Evolutionary conservation across 1,284 basidiomycete genomes (phyloP), one percentile per base, ranked within the genome.

Genomic region (Pholiota adiposa): DNA sequence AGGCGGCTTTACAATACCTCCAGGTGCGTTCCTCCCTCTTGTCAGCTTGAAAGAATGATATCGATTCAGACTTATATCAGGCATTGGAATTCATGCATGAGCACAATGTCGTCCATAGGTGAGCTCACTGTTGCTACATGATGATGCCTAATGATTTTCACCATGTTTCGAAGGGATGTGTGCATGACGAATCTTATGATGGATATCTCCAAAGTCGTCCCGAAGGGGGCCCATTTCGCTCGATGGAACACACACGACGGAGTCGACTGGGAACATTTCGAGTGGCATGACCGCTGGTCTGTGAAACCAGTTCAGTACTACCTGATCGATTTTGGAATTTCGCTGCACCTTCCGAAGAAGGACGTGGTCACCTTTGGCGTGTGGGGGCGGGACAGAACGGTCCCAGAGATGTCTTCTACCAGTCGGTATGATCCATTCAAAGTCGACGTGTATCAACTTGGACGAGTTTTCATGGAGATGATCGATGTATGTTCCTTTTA

Each of bases 401-500:
- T 63, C 21, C 70, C 69, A 2, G 69, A 72, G 48, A 46, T 67
- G 16, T 66, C 64, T 6, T 18, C 23, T n/a, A 33, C 33, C 6
- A 56, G 34, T 2, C 65, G 63, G 1, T 70, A 65, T 40, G 63
- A 70, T 51, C 69, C 67, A 1, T 70, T 70, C 58, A 69, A 65
- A 19, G 58, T 67, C 1, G 70, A 71, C 51, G 61, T 71, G 5
- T 70, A 69, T 38, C 67, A 68, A 29, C 57, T 71, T 7, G 70
- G 70, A 2, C 67, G 65, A 51, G 65, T 63, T 5, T 27, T 67
- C 12, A 11, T 34, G 25, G 33, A 31, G 34, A 59, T 43, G 14
- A 46, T 53, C 11, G 25, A 40, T 14, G 63, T 44, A 43, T 8
- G 55, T 52, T 18, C 40, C 34, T 51, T 51, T 40, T 16, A 9